Base-by-base conservation (phyloP, 108 stramenopile species). In the Conticribra guillardii region DNA sequence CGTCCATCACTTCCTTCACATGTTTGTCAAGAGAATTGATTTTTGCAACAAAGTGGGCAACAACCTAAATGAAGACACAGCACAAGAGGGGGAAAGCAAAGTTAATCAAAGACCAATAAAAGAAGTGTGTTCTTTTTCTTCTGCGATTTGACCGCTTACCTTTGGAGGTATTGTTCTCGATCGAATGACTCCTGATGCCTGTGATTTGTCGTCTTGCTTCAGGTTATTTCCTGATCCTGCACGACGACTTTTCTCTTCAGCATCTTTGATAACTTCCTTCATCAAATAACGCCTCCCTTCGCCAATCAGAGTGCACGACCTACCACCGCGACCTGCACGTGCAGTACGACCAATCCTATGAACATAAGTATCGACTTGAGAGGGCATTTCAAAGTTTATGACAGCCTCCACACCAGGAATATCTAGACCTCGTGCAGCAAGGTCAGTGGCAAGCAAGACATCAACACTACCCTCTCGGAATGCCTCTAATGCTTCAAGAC, bases 311-410 rank as follows among this genome's bases (percentile, higher is more conserved):
- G 98, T 99, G 57, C 98, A 97, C 28, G 92, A 80, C 28, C 82
- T 78, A 19, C 98, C 98, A 15, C 89, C 88, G 32, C 97, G 82
- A 23, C 98, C 99, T 7, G 98, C 97, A 33, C 99, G 85, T 8
- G 98, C 99, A 18, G 98, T 98, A 21, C 98, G 84, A 4, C 98
- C 98, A 50, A 98, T 96, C 3, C 99, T 82, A 81, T 99, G 98
- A 21, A 98, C 92, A 78, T 99, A 99, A 1, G 96, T 97, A 28
- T 87, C 87, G 9, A 96, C 81, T 37, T 97, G 83, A 56, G 86
- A 81, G 0, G 99, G 98, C 96, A 99, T 97, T 72, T 99, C 98
- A 63, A 89, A 95, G 77, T 99, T 98, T 62, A 99, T 85, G 0
- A 99, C 99, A 24, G 95, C 84, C 51, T 91, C 83, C 7, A 99